Conservation (phyloP, 208 protist species). For the Trypanosoma congolense region DNA sequence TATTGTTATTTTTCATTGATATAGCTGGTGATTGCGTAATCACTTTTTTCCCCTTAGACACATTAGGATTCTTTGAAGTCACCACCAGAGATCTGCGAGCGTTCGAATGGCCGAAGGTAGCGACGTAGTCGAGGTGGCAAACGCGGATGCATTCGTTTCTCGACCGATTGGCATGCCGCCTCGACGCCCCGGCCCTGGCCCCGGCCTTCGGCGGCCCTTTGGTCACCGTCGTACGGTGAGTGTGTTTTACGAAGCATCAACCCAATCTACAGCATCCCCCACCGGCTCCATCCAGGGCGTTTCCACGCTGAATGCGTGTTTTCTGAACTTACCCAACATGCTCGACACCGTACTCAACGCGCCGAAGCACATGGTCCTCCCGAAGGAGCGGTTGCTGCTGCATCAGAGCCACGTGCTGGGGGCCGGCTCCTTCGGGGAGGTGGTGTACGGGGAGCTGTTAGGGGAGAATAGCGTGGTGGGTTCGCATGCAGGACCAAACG, state of each 20-base stretch:
- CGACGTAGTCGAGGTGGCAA: no score
- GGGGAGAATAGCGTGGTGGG: background rate
- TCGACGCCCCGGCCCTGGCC: background rate
- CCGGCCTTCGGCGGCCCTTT: background rate
- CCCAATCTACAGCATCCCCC: background rate
- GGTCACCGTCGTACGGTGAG: background rate
- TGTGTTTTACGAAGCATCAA: conserved; percentile 19
- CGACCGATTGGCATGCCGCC: background rate
- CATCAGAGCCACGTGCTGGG: conserved; percentile 31
- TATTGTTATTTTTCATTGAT: no score
- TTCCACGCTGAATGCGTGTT: conserved; percentile 10
- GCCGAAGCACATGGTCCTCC: conserved; percentile 34
- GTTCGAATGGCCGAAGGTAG: no score
- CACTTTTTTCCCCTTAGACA: no score
- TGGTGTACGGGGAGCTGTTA: conserved; percentile 56
- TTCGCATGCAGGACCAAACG: background rate
- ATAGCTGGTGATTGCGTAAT: no score
- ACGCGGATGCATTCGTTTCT: background rate
- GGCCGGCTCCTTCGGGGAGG: conserved; percentile 50
- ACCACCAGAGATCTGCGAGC: no score
- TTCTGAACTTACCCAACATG: conserved; percentile 28
- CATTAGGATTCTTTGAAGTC: no score
- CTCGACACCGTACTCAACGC: conserved; percentile 32
- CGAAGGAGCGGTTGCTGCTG: conserved; percentile 34
- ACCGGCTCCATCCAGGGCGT: conserved; percentile 6